A percentile compares a stretch with the other conserved stretches of the same genome.
Evolutionary conservation across 2,329 filamentous ascomycete genomes (phyloP).

Genomic region (Claviceps sorghi): DNA sequence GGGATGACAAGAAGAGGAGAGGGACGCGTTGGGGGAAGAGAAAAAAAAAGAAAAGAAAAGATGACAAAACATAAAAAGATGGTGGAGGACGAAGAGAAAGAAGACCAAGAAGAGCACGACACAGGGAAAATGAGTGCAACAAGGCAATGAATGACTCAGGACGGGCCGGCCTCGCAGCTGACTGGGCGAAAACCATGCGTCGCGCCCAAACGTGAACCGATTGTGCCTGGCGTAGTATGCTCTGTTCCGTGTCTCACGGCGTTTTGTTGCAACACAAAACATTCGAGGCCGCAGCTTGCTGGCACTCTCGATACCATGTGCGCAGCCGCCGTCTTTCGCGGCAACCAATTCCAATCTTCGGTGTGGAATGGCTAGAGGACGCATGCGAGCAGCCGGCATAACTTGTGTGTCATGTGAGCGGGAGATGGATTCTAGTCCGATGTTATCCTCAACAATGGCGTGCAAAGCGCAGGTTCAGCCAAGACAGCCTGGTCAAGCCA

Average conservation of each 20-base stretch:
- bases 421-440: neutral
- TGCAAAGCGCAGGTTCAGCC: neutral
- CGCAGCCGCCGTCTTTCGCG: neutral
- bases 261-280: too few relatives aligned
- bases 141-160: too few relatives aligned
- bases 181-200: too few relatives aligned
- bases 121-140: too few relatives aligned
- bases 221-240: too few relatives aligned
- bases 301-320: neutral
- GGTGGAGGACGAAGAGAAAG: neutral
- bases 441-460: neutral
- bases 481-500: too few relatives aligned
- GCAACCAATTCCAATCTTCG: neutral
- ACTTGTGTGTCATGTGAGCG: constrained; percentile 3
- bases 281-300: too few relatives aligned
- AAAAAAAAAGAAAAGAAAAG: neutral
- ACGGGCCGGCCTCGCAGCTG: too few relatives aligned
- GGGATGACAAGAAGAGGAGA: neutral
- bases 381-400: constrained; percentile 1
- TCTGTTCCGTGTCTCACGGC: too few relatives aligned
- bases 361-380: neutral
- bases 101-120: too few relatives aligned
- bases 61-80: neutral
- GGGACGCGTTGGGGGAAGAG: neutral
- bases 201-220: too few relatives aligned